phyloP scores from a whole-genome alignment of 2,329 filamentous ascomycete species.

The Passalora sequoiae region DNA sequence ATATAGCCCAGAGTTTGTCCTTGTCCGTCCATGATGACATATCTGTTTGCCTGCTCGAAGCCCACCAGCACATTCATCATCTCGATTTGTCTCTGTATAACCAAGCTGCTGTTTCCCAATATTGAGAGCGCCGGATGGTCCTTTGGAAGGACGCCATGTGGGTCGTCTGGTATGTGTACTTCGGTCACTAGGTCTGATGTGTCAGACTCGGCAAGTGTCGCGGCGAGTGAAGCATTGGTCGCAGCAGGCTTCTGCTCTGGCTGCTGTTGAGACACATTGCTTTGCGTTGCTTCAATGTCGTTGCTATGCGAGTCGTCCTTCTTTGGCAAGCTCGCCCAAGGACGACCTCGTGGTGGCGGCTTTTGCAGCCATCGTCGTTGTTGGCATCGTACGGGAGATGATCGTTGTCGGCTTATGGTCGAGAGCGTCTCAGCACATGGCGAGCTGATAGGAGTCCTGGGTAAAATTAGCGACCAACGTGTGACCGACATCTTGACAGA shows the following conservation, averaged over 20 bases:
- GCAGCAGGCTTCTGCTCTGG: slow-evolving; percentile 22
- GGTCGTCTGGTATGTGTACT: slow-evolving; percentile 58
- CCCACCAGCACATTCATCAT: slow-evolving; percentile 63
- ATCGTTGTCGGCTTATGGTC: slow-evolving; percentile 3
- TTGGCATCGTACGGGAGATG: neutral
- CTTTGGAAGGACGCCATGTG: slow-evolving; percentile 53
- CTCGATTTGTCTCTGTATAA: slow-evolving; percentile 59
- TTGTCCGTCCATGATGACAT: slow-evolving; percentile 60
- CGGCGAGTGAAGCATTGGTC: slow-evolving; percentile 38
- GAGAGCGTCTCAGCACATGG: neutral
- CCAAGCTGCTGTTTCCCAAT: slow-evolving; percentile 56
- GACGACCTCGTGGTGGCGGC: slow-evolving; percentile 15
- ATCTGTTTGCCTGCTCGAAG: slow-evolving; percentile 63
- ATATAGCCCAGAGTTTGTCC: slow-evolving; percentile 61
- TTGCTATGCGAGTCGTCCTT: neutral
- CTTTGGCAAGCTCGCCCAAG: slow-evolving; percentile 8
- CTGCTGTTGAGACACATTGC: slow-evolving; percentile 9
- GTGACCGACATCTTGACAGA: slow-evolving; percentile 13
- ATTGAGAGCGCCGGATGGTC: slow-evolving; percentile 55
- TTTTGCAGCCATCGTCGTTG: slow-evolving; percentile 20
- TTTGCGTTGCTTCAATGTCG: neutral
- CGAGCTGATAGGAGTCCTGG: slow-evolving; percentile 8
- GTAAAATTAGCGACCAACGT: slow-evolving; percentile 12
- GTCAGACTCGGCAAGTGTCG: slow-evolving; percentile 43
- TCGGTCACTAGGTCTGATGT: slow-evolving; percentile 51